These are phyloP conservation scores for Rhizophora mangle DNA, from an alignment of 345 rosid genomes.

Conservation along the genomic window DNA sequence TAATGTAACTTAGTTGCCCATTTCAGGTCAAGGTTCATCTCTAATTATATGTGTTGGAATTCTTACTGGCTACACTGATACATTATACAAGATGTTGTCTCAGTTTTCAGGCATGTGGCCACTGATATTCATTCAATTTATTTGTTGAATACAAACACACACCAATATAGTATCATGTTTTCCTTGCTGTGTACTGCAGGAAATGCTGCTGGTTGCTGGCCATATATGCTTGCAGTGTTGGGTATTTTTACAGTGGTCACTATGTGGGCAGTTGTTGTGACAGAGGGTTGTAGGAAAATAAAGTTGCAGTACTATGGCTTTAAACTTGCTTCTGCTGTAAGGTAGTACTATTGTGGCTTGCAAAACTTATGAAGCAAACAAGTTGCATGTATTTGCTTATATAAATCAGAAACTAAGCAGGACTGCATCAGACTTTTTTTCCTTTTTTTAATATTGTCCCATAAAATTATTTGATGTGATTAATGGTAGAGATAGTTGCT, in stretches of 20 bases:
- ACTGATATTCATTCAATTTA: conserved; percentile 1
- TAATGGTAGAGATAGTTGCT: conserved; percentile 3
- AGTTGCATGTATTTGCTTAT: neutral
- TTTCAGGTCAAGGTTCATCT: conserved; percentile 90
- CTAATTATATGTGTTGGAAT: conserved; percentile 90
- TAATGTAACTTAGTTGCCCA: conserved; percentile 7
- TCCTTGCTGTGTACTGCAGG: conserved; percentile 42
- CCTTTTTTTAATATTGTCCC: neutral
- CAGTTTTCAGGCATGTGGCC: conserved; percentile 66
- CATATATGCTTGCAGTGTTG: conserved; percentile 58
- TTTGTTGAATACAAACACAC: too few species aligned
- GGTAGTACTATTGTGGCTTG: conserved; percentile 38
- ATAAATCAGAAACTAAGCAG: too few species aligned
- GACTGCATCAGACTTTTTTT: too few species aligned
- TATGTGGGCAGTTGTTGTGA: conserved; percentile 92
- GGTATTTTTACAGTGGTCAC: conserved; percentile 76
- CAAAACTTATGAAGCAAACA: neutral
- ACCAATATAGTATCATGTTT: too few species aligned
- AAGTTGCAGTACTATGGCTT: conserved; percentile 93
- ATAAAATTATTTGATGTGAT: neutral
- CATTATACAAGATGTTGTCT: conserved; percentile 81
- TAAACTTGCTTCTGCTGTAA: conserved; percentile 84
- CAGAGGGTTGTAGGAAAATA: conserved; percentile 96
- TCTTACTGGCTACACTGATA: conserved; percentile 88
- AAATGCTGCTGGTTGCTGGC: conserved; percentile 69